Evolutionary conservation across 345 rosid species (phyloP).

Genomic region (Citrus sinensis): DVS_A1.0 CM039169.1:31248001-31248500

Average conservation of each 20-base stretch:
- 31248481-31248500: background rate
- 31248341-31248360: constrained; percentile 66
- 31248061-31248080: background rate
- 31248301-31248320: constrained; percentile 62
- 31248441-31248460: background rate
- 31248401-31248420: background rate
- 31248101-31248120: background rate
- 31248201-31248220: background rate
- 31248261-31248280: constrained; percentile 61
- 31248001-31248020: background rate
- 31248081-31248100: background rate
- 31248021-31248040: background rate
- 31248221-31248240: background rate
- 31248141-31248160: background rate
- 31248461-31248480: background rate
- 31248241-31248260: constrained; percentile 1
- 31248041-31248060: background rate
- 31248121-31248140: background rate
- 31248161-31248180: background rate
- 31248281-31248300: constrained; percentile 66
- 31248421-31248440: background rate
- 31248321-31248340: constrained; percentile 63
- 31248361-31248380: constrained; percentile 47
- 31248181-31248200: background rate
- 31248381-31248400: background rate